A percentile compares a stretch with the other conserved stretches of the same genome.
These are phyloP conservation scores for Paspalum vaginatum DNA, from an alignment of 176 grass and related monocot genomes.

Conservation along the genomic window DNA sequence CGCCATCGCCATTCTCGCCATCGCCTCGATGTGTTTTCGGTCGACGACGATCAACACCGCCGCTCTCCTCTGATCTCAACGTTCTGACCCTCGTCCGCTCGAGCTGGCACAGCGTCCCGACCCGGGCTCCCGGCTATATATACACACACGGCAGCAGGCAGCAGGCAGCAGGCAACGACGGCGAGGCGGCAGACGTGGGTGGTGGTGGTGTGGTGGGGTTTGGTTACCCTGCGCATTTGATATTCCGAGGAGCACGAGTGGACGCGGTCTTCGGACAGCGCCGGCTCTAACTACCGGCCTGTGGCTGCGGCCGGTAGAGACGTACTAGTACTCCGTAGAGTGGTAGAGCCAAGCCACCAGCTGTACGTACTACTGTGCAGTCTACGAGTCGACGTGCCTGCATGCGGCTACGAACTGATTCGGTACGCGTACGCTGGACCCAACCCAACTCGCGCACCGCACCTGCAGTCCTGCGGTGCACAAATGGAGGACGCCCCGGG, in stretches of 20 bases:
- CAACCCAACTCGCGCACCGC: no score
- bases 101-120: background rate
- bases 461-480: background rate
- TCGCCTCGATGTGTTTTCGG: background rate
- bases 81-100: background rate
- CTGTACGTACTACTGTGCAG: background rate
- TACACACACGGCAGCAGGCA: background rate
- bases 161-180: background rate
- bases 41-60: no score
- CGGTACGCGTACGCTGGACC: no score
- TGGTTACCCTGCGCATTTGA: background rate
- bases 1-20: background rate
- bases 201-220: slow-evolving; percentile 22
- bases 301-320: background rate
- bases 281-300: background rate
- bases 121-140: slow-evolving; percentile 24
- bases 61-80: background rate
- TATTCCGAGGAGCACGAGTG: background rate
- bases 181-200: no score
- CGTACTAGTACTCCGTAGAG: no score
- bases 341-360: background rate
- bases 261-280: slow-evolving; percentile 6
- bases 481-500: background rate
- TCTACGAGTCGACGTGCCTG: background rate
- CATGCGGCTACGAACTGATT: background rate